phyloP scores from a whole-genome alignment of 1,284 basidiomycete species.

The Apiotrichum laibachii region DNA sequence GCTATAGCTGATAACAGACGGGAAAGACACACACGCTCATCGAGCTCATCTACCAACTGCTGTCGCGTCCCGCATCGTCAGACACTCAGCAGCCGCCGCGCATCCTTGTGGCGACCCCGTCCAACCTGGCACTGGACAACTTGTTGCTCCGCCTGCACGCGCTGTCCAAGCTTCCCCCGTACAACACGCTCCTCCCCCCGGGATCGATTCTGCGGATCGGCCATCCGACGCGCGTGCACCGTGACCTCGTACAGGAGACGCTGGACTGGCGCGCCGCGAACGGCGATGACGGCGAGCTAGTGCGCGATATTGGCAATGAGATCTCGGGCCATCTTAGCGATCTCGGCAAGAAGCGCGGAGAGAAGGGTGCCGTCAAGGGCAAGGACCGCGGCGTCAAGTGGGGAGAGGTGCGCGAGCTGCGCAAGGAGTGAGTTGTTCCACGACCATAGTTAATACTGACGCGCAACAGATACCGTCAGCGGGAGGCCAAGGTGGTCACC shows the following conservation, averaged over 20 bases:
- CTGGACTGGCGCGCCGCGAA: slow-evolving; percentile 80
- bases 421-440: slow-evolving; percentile 71
- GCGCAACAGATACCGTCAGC: slow-evolving; percentile 67
- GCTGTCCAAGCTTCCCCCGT: slow-evolving; percentile 27
- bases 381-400: slow-evolving; percentile 80
- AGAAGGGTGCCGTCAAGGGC: slow-evolving; percentile 60
- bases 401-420: slow-evolving; percentile 82
- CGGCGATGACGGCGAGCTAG: slow-evolving; percentile 73
- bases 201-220: slow-evolving; percentile 70
- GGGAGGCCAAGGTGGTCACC: slow-evolving; percentile 77
- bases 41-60: slow-evolving; percentile 81
- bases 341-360: slow-evolving; percentile 73
- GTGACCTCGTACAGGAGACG: slow-evolving; percentile 71
- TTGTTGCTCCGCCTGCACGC: slow-evolving; percentile 70
- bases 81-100: slow-evolving; percentile 47
- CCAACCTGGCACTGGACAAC: slow-evolving; percentile 62
- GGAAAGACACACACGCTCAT: slow-evolving; percentile 91
- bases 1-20: slow-evolving; percentile 52
- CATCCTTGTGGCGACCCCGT: slow-evolving; percentile 56
- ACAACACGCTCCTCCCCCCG: slow-evolving; percentile 41
- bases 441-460: background rate
- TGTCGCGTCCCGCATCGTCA: slow-evolving; percentile 46
- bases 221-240: slow-evolving; percentile 88
- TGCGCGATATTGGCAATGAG: slow-evolving; percentile 80
- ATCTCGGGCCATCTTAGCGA: slow-evolving; percentile 66